Conservation (phyloP, 768 basidiomycete species). For the Pleurotus cornucopiae region DNA sequence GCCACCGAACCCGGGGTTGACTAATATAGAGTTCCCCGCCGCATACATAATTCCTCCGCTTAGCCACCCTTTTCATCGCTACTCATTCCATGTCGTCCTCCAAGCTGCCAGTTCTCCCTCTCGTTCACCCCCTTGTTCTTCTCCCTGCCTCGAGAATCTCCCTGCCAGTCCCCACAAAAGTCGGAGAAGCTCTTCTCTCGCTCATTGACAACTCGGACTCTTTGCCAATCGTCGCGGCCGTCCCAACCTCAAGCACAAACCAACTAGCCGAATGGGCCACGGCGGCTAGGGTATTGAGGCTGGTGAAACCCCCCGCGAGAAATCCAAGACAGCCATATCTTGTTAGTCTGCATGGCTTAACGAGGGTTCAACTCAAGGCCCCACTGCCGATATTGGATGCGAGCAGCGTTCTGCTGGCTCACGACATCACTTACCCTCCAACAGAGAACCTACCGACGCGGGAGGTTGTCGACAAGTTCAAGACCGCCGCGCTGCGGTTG, state of each 20-base stretch:
- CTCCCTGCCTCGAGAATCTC: slow-evolving; percentile 71
- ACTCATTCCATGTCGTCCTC: slow-evolving; percentile 32
- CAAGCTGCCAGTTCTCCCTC: slow-evolving; percentile 63
- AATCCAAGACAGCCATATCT: slow-evolving; percentile 58
- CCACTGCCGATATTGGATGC: slow-evolving; percentile 25
- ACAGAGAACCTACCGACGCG: slow-evolving; percentile 42
- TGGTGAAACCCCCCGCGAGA: slow-evolving; percentile 57
- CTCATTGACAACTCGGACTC: slow-evolving; percentile 68
- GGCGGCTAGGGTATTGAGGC: slow-evolving; percentile 65
- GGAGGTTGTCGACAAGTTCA: slow-evolving; percentile 64
- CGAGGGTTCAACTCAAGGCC: slow-evolving; percentile 54
- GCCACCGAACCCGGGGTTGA: slow-evolving; percentile 8
- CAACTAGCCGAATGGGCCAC: slow-evolving; percentile 55
- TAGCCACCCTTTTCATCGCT: slow-evolving; percentile 11
- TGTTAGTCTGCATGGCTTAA: slow-evolving; percentile 68
- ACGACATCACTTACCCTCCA: slow-evolving; percentile 45
- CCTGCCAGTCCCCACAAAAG: slow-evolving; percentile 54
- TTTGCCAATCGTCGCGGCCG: slow-evolving; percentile 65
- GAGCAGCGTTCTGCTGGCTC: slow-evolving; percentile 23
- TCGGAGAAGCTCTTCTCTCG: slow-evolving; percentile 62
- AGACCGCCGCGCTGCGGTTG: slow-evolving; percentile 58
- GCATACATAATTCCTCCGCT: neutral
- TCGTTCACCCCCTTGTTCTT: slow-evolving; percentile 69
- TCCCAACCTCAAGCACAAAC: slow-evolving; percentile 38
- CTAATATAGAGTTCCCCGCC: neutral